Conservation (phyloP, 2,329 filamentous ascomycete genomes). For the Phaeophleospora eucalypticola region DNA sequence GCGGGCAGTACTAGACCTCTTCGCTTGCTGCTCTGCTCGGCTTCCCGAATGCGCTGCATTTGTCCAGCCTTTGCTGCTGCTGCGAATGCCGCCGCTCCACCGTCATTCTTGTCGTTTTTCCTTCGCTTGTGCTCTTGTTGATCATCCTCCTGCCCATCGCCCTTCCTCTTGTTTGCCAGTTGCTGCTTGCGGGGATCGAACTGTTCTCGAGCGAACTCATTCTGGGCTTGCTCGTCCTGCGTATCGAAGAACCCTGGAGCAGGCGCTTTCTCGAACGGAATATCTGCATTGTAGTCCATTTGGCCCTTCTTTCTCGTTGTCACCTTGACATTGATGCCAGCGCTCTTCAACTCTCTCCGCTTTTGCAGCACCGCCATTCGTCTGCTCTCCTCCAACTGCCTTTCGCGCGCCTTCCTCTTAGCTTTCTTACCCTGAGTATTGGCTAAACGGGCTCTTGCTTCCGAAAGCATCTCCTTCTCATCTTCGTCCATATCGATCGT, state of each 20-base stretch:
- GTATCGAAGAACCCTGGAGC: conserved; percentile 92
- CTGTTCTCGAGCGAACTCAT: conserved; percentile 76
- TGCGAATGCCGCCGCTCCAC: conserved; percentile 68
- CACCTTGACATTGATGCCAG: conserved; percentile 97
- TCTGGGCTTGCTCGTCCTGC: conserved; percentile 69
- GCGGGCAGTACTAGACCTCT: conserved; percentile 75
- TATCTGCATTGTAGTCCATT: conserved; percentile 99
- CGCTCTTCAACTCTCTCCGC: conserved; percentile 90
- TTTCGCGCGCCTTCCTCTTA: conserved; percentile 92
- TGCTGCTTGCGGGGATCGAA: conserved; percentile 94
- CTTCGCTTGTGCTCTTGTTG: conserved; percentile 72
- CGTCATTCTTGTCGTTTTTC: conserved; percentile 80
- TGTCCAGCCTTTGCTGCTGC: conserved; percentile 91
- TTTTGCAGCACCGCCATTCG: conserved; percentile 89
- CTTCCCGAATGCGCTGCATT: conserved; percentile 89
- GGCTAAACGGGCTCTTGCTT: conserved; percentile 89
- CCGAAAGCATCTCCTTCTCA: conserved; percentile 98
- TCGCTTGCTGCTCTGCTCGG: conserved; percentile 93
- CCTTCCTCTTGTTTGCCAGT: conserved; percentile 86
- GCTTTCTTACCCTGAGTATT: conserved; percentile 99
- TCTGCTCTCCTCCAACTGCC: conserved; percentile 91
- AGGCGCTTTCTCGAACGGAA: conserved; percentile 92
- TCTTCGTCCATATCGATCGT: conserved; percentile 98
- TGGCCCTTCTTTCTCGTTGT: conserved; percentile 86
- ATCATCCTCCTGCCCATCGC: conserved; percentile 74